A percentile compares a stretch with the other conserved stretches of the same genome.
Conservation (phyloP, 192 early-diverging fungal species). For the Umbelopsis sp. region DNA sequence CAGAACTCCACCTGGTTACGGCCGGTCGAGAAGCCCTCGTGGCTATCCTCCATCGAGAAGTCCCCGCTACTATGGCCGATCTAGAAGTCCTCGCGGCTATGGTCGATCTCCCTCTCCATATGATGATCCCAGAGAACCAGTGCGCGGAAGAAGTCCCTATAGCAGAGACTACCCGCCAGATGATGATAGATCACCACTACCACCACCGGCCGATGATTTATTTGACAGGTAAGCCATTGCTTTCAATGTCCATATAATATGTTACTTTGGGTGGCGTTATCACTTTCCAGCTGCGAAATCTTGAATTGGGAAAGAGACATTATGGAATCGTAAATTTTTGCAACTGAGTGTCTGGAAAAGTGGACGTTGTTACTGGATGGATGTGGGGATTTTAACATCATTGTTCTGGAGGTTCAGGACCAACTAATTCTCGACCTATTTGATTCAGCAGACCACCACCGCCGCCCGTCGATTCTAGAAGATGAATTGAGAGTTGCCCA, state of each 20-base stretch:
- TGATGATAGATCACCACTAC: slow-evolving; percentile 9
- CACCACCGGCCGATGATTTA: neutral
- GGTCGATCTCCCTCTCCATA: slow-evolving; percentile 46
- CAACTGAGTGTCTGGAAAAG: neutral
- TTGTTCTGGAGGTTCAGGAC: slow-evolving; percentile 2
- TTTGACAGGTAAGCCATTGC: neutral
- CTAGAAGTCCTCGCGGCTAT: slow-evolving; percentile 25
- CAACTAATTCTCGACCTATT: slow-evolving; percentile 11
- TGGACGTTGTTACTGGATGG: neutral
- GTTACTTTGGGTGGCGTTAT: neutral
- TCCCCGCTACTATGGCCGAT: slow-evolving; percentile 25
- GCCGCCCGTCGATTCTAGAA: neutral
- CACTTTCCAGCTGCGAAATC: neutral
- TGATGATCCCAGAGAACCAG: slow-evolving; percentile 29
- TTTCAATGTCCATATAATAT: neutral
- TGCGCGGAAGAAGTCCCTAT: slow-evolving; percentile 37
- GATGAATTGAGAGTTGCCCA: neutral
- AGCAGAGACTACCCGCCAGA: slow-evolving; percentile 4
- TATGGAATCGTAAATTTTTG: neutral
- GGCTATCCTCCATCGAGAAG: slow-evolving; percentile 39
- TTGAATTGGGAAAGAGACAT: neutral
- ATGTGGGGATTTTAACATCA: no score
- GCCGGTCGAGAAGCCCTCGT: slow-evolving; percentile 32
- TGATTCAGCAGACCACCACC: slow-evolving; percentile 20
- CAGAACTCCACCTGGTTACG: slow-evolving; percentile 26